Percentiles rank a stretch among this genome's conserved stretches.
Evolutionary conservation across 352 stramenopile genomes (phyloP).

Genomic region (Pythium vanterpoolii): DNA sequence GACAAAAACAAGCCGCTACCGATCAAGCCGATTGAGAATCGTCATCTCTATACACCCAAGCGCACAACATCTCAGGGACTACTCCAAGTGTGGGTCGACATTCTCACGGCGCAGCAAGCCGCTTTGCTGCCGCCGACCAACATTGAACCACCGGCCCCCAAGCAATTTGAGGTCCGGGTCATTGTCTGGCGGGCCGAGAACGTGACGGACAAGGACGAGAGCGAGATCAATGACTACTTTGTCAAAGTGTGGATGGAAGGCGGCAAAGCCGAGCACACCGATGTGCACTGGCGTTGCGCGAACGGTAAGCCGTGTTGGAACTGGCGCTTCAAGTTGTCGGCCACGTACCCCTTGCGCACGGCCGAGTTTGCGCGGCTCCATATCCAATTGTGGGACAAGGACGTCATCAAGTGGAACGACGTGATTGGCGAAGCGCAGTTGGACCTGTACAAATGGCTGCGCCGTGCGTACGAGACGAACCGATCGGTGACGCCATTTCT

Average conservation of each 20-base stretch:
- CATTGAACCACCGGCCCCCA: constrained; percentile 59
- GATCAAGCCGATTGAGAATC: constrained; percentile 88
- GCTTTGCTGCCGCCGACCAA: constrained; percentile 53
- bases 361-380: constrained; percentile 86
- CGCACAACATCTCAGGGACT: constrained; percentile 64
- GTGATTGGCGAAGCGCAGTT: constrained; percentile 83
- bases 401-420: constrained; percentile 92
- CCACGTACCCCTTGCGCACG: constrained; percentile 74
- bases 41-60: constrained; percentile 77
- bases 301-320: constrained; percentile 91
- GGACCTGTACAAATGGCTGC: constrained; percentile 83
- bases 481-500: constrained; percentile 56
- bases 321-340: constrained; percentile 87
- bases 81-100: constrained; percentile 88
- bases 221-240: constrained; percentile 91
- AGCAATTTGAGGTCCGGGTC: constrained; percentile 86
- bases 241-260: constrained; percentile 90
- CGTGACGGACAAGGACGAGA: constrained; percentile 67
- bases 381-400: constrained; percentile 92
- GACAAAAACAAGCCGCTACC: constrained; percentile 20
- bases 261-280: constrained; percentile 51
- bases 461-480: constrained; percentile 56
- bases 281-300: constrained; percentile 91
- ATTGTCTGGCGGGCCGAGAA: constrained; percentile 89
- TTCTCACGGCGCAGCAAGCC: constrained; percentile 75